Evolutionary conservation across 345 rosid genomes (phyloP).

Genomic region (Arabidopsis arenosa): DNA sequence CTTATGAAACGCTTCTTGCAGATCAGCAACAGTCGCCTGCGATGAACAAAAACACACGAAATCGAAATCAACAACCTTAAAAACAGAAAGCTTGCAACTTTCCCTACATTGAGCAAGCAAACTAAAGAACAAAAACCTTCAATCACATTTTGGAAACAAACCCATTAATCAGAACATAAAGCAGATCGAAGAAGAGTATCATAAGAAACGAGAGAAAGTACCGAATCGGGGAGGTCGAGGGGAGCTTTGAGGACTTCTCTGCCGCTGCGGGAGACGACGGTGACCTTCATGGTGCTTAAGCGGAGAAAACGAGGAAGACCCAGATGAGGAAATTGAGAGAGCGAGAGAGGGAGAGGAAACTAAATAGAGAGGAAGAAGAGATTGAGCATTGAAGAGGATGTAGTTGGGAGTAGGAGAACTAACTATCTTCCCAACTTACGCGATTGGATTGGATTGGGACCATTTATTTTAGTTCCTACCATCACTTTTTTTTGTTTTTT

Average conservation of each 20-base stretch:
- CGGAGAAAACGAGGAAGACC: slow-evolving; percentile 49
- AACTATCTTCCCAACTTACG: slow-evolving; percentile 37
- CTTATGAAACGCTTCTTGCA: slow-evolving; percentile 87
- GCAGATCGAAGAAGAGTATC: slow-evolving; percentile 14
- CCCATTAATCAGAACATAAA: slow-evolving; percentile 16
- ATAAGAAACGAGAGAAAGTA: slow-evolving; percentile 36
- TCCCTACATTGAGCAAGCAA: slow-evolving; percentile 20
- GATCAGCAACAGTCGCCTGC: slow-evolving; percentile 92
- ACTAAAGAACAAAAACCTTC: not conserved
- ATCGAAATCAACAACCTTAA: slow-evolving; percentile 18
- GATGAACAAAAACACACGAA: slow-evolving; percentile 18
- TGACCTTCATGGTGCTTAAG: slow-evolving; percentile 64
- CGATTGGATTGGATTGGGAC: not conserved
- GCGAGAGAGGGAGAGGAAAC: not conserved
- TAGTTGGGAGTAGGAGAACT: slow-evolving; percentile 47
- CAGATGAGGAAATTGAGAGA: slow-evolving; percentile 36
- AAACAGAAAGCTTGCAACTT: slow-evolving; percentile 19
- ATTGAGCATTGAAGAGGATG: slow-evolving; percentile 43
- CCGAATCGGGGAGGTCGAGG: slow-evolving; percentile 77
- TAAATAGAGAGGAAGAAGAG: slow-evolving; percentile 34
- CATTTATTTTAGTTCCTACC: not conserved
- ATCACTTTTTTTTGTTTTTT: not conserved
- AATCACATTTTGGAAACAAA: slow-evolving; percentile 1
- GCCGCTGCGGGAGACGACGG: slow-evolving; percentile 84
- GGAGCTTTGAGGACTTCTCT: slow-evolving; percentile 83